Percentiles rank a stretch among this genome's conserved stretches.
Evolutionary conservation across 75 land plant genomes (phyloP).

Genomic region (Cryptomeria japonica): DNA sequence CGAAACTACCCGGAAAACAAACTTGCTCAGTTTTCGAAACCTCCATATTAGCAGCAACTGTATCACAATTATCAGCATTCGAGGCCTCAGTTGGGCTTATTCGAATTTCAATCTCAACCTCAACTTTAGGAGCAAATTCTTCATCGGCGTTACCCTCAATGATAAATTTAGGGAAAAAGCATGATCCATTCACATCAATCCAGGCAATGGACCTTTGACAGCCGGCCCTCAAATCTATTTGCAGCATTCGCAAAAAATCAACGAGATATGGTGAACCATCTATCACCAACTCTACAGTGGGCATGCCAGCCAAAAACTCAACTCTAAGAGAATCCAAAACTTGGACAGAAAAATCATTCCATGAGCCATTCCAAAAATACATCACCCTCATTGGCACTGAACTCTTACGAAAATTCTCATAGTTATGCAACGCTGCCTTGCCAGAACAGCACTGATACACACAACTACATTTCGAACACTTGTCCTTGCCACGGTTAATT

Average conservation of each 20-base stretch:
- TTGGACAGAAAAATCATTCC: conserved; percentile 34
- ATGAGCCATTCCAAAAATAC: conserved; percentile 37
- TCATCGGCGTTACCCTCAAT: not conserved
- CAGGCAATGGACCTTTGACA: conserved; percentile 34
- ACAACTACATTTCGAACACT: not conserved
- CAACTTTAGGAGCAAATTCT: conserved; percentile 22
- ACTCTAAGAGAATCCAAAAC: conserved; percentile 21
- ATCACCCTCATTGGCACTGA: conserved; percentile 25
- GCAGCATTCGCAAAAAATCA: conserved; percentile 36
- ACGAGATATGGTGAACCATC: conserved; percentile 27
- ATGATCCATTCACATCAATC: conserved; percentile 33
- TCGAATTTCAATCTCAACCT: conserved; percentile 43
- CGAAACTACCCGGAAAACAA: not conserved
- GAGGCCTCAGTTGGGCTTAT: conserved; percentile 27
- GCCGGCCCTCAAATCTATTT: conserved; percentile 28
- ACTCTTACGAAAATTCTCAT: conserved; percentile 25
- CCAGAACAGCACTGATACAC: not conserved
- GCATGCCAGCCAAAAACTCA: conserved; percentile 38
- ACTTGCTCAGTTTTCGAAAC: conserved; percentile 6
- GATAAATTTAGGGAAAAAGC: conserved; percentile 21
- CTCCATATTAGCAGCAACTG: conserved; percentile 17
- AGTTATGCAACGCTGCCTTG: conserved; percentile 15
- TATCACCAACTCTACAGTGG: conserved; percentile 33
- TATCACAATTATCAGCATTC: conserved; percentile 22
- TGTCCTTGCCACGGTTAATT: not conserved